Percentiles rank a stretch among this genome's conserved stretches.
phyloP scores from a whole-genome alignment of 495 filamentous ascomycete species.

The Tuber magnatum region DNA sequence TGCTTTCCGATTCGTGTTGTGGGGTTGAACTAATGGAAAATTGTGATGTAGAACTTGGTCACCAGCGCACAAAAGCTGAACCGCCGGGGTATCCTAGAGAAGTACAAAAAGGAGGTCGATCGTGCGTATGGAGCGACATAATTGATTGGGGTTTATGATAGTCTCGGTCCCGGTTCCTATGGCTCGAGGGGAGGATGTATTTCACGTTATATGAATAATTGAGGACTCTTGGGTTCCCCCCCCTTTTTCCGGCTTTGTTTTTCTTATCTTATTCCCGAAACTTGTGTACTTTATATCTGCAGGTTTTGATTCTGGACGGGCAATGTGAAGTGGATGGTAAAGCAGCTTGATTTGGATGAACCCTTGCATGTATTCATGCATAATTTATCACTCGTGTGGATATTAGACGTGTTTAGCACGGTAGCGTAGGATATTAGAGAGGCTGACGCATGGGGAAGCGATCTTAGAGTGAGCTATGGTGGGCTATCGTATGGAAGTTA shows the following conservation, averaged over 20 bases:
- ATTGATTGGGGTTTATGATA: background rate
- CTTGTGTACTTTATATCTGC: background rate
- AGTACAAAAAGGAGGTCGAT: constrained; percentile 60
- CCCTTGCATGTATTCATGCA: background rate
- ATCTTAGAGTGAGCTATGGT: background rate
- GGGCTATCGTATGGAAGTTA: background rate
- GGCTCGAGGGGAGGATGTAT: background rate
- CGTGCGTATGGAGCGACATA: constrained; percentile 48
- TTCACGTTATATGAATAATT: background rate
- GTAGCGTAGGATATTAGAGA: background rate
- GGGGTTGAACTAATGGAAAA: background rate
- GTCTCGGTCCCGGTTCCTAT: background rate
- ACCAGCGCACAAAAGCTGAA: constrained; percentile 75
- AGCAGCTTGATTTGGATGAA: background rate
- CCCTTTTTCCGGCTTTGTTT: background rate
- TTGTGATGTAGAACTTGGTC: constrained; percentile 52
- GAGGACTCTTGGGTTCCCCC: background rate
- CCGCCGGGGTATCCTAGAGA: constrained; percentile 58
- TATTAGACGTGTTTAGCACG: background rate
- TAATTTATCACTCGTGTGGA: background rate
- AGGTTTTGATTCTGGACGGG: background rate
- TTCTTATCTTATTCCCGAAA: background rate
- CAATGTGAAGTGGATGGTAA: background rate
- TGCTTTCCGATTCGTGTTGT: background rate
- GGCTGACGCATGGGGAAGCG: background rate